These are phyloP conservation scores for Geotrichum phurueaensis DNA, from an alignment of 1,139 yeast genomes.

Conservation along the genomic window DNA sequence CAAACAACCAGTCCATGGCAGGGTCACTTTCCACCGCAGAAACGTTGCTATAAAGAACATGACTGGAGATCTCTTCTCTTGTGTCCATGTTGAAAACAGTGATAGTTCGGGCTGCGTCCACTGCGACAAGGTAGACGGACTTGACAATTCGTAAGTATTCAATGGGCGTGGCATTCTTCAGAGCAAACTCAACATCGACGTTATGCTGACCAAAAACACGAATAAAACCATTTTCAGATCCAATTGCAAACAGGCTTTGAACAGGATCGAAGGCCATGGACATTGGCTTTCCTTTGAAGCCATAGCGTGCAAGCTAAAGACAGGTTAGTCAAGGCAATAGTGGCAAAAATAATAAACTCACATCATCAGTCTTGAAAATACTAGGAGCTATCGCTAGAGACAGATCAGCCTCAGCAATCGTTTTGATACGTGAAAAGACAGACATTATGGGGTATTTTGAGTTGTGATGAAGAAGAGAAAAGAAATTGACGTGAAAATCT, in stretches of 20 bases:
- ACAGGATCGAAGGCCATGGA: conserved; percentile 80
- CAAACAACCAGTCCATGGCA: conserved; percentile 74
- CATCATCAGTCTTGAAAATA: conserved; percentile 34
- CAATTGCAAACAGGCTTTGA: conserved; percentile 77
- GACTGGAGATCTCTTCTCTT: conserved; percentile 51
- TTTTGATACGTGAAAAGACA: conserved; percentile 44
- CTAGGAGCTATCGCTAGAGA: conserved; percentile 35
- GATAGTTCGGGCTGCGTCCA: conserved; percentile 51
- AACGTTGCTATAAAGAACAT: conserved; percentile 52
- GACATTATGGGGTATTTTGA: conserved; percentile 13
- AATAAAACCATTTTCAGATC: conserved; percentile 64
- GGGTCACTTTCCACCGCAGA: conserved; percentile 73
- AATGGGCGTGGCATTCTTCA: conserved; percentile 45
- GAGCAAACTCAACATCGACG: conserved; percentile 60
- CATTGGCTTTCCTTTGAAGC: conserved; percentile 52
- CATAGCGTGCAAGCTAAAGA: conserved; percentile 44
- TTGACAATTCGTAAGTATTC: conserved; percentile 59
- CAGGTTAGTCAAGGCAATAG: not conserved
- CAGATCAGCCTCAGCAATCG: conserved; percentile 31
- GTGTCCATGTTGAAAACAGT: conserved; percentile 65
- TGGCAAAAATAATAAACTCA: conserved; percentile 13
- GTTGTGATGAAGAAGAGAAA: not conserved
- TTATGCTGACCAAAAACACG: conserved; percentile 80
- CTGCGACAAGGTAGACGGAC: conserved; percentile 71
- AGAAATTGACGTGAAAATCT: not conserved